Base-by-base conservation (phyloP, 306 rosid species). In the Senna siamea region DNA sequence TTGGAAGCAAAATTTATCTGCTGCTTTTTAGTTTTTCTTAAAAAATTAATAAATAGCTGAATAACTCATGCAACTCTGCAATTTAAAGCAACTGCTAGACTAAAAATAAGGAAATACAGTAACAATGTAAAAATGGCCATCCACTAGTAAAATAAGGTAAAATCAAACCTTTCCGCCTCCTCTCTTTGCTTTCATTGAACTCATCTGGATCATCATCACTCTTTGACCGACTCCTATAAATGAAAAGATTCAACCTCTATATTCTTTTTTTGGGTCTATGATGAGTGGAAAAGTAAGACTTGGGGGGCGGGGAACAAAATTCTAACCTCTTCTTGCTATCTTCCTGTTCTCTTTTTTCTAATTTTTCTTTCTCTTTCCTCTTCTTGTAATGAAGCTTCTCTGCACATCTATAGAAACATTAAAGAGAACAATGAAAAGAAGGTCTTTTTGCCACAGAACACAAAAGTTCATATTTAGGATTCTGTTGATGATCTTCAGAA, bases 351-450 rank as follows among this genome's bases (percentile, higher is more conserved):
- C 58, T 72, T 75, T 77, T 93, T 63, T 83, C 87, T 65, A 70
- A 46, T 75, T 53, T 80, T 75, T 89, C 98, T 85, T 79, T 93
- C 84, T 91, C 97, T 81, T 89, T 93, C 76, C 66, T 79, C 71
- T 90, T 86, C 79, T 86, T 89, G 89, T 90, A 93, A 79, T 91
- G 80, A 84, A 89, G 97, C 80, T 93, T 93, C 72, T 60, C 71
- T 4, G 91, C 84, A 74, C 98, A 91, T 67, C 98, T 91, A 79
- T 61, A 43, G 75, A 48, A 53, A 37, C 59, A 10, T 78, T 60
- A 19, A 22, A 66, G 60, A n/a, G 75, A 67, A 82, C 55, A 47
- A 52, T 19, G 59, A 70, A 55, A 20, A 1, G 6, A 0, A 66
- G 57, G 18, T 56, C 41, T 47, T 73, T 70, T 57, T 57, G 19